phyloP scores from a whole-genome alignment of 805 yeast species.

The Cyberlindnera suaveolens region DNA sequence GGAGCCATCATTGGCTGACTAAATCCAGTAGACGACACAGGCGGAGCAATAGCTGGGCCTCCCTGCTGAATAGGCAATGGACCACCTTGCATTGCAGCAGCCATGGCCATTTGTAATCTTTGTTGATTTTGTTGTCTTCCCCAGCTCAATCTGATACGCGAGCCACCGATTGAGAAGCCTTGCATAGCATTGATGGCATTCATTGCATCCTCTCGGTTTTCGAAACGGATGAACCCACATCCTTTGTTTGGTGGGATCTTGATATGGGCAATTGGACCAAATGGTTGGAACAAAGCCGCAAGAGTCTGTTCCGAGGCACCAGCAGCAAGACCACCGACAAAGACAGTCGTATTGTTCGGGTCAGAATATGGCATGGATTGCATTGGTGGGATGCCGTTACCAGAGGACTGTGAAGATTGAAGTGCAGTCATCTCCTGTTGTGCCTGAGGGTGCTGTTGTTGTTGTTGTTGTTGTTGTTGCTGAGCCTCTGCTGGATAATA shows the following conservation, averaged over 20 bases:
- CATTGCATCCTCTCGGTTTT: constrained; percentile 66
- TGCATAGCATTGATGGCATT: constrained; percentile 74
- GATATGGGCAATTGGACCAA: constrained; percentile 63
- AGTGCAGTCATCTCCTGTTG: constrained; percentile 1
- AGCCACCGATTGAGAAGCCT: constrained; percentile 72
- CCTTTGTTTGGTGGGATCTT: constrained; percentile 76
- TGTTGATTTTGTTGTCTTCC: constrained; percentile 41
- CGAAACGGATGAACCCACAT: constrained; percentile 71
- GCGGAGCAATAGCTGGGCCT: background rate
- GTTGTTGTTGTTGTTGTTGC: constrained; percentile 6
- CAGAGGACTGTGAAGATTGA: constrained; percentile 1
- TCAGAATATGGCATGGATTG: constrained; percentile 34
- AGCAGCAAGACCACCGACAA: constrained; percentile 69
- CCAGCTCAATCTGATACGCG: constrained; percentile 70
- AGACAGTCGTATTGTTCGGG: constrained; percentile 68
- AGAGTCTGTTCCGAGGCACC: constrained; percentile 59
- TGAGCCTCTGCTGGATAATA: constrained; percentile 10
- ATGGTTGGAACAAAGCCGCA: constrained; percentile 58
- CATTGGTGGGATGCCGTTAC: constrained; percentile 1
- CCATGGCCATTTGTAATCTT: constrained; percentile 16
- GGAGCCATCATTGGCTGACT: constrained; percentile 13
- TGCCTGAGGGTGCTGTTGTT: constrained; percentile 9
- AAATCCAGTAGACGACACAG: constrained; percentile 3
- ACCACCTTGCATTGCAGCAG: constrained; percentile 9
- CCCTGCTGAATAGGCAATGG: constrained; percentile 3